phyloP scores from a whole-genome alignment of 225 moss, liverwort and hornwort species.

The Rhytidiadelphus loreus region DNA sequence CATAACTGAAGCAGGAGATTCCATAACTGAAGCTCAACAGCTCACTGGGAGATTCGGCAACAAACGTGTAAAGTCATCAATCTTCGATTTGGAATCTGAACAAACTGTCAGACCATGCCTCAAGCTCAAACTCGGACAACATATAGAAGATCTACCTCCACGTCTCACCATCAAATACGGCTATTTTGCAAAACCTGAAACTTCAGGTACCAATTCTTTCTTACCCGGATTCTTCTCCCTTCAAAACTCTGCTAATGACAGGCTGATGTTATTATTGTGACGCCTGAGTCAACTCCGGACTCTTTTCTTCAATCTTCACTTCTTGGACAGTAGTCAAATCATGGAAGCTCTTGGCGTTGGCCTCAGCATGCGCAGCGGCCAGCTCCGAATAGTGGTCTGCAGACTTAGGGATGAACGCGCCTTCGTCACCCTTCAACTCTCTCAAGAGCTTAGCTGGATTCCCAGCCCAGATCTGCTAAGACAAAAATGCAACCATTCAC shows the following conservation, averaged over 20 bases:
- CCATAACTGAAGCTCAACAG: constrained; percentile 7
- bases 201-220: not conserved
- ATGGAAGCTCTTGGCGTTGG: constrained; percentile 25
- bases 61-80: not conserved
- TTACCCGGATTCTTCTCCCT: not conserved
- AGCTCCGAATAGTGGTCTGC: constrained; percentile 65
- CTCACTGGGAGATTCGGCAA: not conserved
- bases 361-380: constrained; percentile 23
- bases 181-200: constrained; percentile 2
- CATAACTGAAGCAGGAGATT: not conserved
- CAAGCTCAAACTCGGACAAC: not conserved
- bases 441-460: constrained; percentile 90
- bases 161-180: not conserved
- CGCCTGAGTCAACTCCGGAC: constrained; percentile 15
- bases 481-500: not conserved
- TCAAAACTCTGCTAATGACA: not conserved
- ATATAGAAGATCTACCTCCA: not conserved
- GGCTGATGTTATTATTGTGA: not conserved
- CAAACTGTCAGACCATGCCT: not conserved
- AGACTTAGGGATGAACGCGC: constrained; percentile 64
- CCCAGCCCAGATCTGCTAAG: constrained; percentile 79
- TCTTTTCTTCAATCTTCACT: constrained; percentile 1
- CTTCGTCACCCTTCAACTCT: constrained; percentile 61
- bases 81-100: not conserved
- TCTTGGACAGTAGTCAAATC: constrained; percentile 5